These are phyloP conservation scores for Rhizopogon roseolus DNA, from an alignment of 768 basidiomycete genomes.

Conservation along the genomic window DNA sequence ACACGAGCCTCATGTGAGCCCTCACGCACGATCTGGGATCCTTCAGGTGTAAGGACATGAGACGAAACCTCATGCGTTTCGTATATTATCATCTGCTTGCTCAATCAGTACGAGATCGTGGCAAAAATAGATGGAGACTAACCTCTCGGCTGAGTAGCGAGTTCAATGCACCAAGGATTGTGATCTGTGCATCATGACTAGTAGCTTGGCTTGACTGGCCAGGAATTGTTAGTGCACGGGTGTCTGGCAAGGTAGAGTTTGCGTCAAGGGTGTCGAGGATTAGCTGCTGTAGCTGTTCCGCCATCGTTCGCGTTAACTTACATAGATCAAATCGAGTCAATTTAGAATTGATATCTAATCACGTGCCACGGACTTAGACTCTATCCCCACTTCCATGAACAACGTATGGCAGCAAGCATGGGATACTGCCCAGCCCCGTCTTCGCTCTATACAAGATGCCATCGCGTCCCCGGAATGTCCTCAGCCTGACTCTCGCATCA, in stretches of 20 bases:
- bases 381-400: slow-evolving; percentile 1
- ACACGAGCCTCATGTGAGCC: slow-evolving; percentile 97
- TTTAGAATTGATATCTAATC: slow-evolving; percentile 1
- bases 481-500: slow-evolving; percentile 35
- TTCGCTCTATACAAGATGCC: slow-evolving; percentile 43
- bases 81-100: slow-evolving; percentile 73
- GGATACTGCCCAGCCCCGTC: slow-evolving; percentile 50
- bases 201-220: slow-evolving; percentile 53
- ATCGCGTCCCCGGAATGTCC: slow-evolving; percentile 28
- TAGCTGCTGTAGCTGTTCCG: slow-evolving; percentile 76
- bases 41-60: slow-evolving; percentile 80
- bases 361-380: slow-evolving; percentile 8
- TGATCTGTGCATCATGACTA: slow-evolving; percentile 75
- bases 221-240: slow-evolving; percentile 63
- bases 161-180: slow-evolving; percentile 87
- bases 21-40: slow-evolving; percentile 64
- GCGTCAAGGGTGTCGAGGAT: slow-evolving; percentile 69
- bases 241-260: slow-evolving; percentile 55
- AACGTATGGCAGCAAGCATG: slow-evolving; percentile 58
- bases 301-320: slow-evolving; percentile 37
- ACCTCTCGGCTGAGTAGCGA: slow-evolving; percentile 86
- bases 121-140: slow-evolving; percentile 18
- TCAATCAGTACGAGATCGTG: slow-evolving; percentile 9
- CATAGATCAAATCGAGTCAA: slow-evolving; percentile 6
- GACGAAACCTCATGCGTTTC: slow-evolving; percentile 71